Conservation (phyloP, 2,329 filamentous ascomycete genomes). For the Pseudopyrenochaeta lycopersici region DNA sequence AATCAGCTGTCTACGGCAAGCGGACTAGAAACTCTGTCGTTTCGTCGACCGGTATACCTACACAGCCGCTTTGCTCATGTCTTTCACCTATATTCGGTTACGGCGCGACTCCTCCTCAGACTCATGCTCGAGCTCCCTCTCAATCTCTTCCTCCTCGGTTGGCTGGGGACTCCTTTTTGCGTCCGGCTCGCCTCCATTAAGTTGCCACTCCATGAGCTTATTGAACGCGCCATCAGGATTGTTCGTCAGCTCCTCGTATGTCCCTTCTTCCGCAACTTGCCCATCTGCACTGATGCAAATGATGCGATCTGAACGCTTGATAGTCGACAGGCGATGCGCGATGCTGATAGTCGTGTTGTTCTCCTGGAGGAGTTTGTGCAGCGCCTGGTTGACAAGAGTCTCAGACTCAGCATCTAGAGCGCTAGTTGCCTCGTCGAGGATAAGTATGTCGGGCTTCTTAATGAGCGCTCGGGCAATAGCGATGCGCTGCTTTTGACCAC, state of each 20-base stretch:
- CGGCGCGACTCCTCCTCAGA: constrained; percentile 46
- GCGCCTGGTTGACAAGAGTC: constrained; percentile 91
- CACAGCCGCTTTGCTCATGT: neutral
- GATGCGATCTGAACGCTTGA: constrained; percentile 93
- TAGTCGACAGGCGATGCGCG: constrained; percentile 93
- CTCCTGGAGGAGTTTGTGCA: constrained; percentile 80
- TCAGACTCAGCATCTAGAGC: constrained; percentile 96
- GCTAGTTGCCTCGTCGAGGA: constrained; percentile 93
- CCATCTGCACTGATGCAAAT: constrained; percentile 90
- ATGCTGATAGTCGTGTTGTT: constrained; percentile 98
- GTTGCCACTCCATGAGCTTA: constrained; percentile 98
- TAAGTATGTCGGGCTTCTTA: constrained; percentile 95
- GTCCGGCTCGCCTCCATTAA: constrained; percentile 77
- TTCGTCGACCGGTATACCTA: too few relatives aligned
- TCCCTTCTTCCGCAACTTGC: constrained; percentile 88
- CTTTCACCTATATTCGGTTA: constrained; percentile 19
- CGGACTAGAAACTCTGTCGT: neutral
- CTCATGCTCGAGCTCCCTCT: constrained; percentile 50
- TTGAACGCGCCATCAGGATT: constrained; percentile 85
- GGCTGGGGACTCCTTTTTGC: constrained; percentile 42
- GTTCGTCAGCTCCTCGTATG: constrained; percentile 78
- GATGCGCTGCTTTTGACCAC: constrained; percentile 97
- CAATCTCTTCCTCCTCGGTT: constrained; percentile 62
- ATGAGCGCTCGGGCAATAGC: constrained; percentile 94
- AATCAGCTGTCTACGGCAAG: neutral